phyloP scores from a whole-genome alignment of 169 alveolate species.

The Cytauxzoon felis region DNA sequence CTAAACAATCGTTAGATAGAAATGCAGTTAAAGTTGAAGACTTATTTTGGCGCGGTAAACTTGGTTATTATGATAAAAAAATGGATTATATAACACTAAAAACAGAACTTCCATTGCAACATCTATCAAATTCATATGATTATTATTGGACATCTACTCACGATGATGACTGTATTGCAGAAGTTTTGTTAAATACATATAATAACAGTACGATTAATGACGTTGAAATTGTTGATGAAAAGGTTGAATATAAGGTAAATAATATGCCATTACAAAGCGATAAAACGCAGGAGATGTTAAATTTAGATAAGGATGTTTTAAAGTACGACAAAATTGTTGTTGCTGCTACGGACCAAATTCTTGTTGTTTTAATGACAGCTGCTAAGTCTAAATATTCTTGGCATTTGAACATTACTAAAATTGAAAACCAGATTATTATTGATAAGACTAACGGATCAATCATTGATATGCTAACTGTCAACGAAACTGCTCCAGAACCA shows the following conservation, averaged over 20 bases:
- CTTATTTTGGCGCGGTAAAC: slow-evolving; percentile 82
- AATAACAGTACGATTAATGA: slow-evolving; percentile 24
- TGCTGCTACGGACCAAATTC: slow-evolving; percentile 85
- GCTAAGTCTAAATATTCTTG: slow-evolving; percentile 86
- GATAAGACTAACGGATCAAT: slow-evolving; percentile 89
- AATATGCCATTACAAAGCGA: slow-evolving; percentile 27
- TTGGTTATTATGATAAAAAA: slow-evolving; percentile 75
- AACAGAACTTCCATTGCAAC: slow-evolving; percentile 66
- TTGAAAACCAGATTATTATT: slow-evolving; percentile 80
- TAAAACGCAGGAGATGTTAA: slow-evolving; percentile 6
- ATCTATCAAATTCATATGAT: slow-evolving; percentile 65
- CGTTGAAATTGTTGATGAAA: slow-evolving; percentile 31
- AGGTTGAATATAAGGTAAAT: slow-evolving; percentile 14
- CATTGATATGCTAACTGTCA: slow-evolving; percentile 84
- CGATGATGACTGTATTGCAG: slow-evolving; percentile 80
- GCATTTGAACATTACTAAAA: slow-evolving; percentile 82
- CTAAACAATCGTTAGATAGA: slow-evolving; percentile 75
- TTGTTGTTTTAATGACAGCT: slow-evolving; percentile 85
- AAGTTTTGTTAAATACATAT: slow-evolving; percentile 52
- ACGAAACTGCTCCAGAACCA: slow-evolving; percentile 87
- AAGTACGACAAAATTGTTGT: slow-evolving; percentile 65
- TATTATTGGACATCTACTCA: slow-evolving; percentile 81
- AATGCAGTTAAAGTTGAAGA: slow-evolving; percentile 75
- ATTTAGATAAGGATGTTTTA: slow-evolving; percentile 11
- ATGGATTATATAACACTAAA: slow-evolving; percentile 82